Evolutionary conservation across 2,329 filamentous ascomycete genomes (phyloP), one percentile per base, ranked within the genome.

Genomic region (Exophiala sp.): DNA sequence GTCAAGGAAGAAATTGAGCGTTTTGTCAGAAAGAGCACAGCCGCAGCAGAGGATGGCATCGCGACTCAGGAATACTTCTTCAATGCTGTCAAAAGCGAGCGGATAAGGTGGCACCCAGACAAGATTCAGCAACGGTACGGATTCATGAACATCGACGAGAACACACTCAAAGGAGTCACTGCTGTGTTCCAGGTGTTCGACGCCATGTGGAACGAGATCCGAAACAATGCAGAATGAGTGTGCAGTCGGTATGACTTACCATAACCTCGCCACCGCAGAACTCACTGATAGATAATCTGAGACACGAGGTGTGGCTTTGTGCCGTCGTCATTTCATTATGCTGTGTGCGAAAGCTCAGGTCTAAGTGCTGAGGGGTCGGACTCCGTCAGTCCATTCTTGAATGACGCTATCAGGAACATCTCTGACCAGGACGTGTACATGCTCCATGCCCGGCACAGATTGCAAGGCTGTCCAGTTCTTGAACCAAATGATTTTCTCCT

Each of bases 101-200:
- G 94, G 47, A 85, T 97, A 14, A 80, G 91, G 12, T 99, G 94
- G 94, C 94, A 99, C 75, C 94, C 94, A 3, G 94, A 99, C 73
- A 99, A 97, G 77, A 88, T 97, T 52, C 90, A 96, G 75, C 94
- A 96, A 73, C 83, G 85, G 49, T 85, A 95, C 56, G 89, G 90
- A 2, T 76, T 78, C 11, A 83, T 95, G 47, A 85, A 91, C 43
- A 83, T 95, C 45, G 86, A 91, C 44, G 78, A 83, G 20, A 79
- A 79, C 3, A 83, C 88, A 2, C 85, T 95, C 79, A 84, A 83
- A 66, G 80, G 84, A 50, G 88, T 96, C 39, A 99, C 92, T 9
- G 87, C 88, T 5, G 86, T 96, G 8, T 99, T 97, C 66, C 92
- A 97, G 72, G 85, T 91, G 29, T 80, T 97, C 43, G 94, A 99